phyloP scores from a whole-genome alignment of 192 early-diverging fungal species.

The Linnemannia exigua region DNA sequence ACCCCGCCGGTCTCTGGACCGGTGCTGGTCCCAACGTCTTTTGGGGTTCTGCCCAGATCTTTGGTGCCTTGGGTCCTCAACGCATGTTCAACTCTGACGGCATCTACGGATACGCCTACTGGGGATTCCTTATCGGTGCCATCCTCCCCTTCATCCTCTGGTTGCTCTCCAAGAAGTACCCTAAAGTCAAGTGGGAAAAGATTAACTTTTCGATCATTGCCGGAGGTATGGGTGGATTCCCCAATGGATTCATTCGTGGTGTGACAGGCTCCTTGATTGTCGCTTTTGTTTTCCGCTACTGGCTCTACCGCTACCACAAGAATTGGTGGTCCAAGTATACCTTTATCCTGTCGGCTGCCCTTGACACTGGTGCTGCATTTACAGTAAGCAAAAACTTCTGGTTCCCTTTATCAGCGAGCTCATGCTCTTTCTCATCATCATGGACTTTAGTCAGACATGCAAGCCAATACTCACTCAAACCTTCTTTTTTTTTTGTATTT shows the following conservation, averaged over 20 bases:
- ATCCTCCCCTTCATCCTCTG: conserved; percentile 69
- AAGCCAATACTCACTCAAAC: too few relatives aligned
- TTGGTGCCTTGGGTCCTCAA: conserved; percentile 79
- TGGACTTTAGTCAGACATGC: too few relatives aligned
- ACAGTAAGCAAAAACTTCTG: conserved; percentile 15
- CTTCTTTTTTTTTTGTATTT: too few relatives aligned
- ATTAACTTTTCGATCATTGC: conserved; percentile 67
- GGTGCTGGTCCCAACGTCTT: conserved; percentile 64
- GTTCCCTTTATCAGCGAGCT: too few relatives aligned
- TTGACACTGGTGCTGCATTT: conserved; percentile 70
- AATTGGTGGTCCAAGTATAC: conserved; percentile 75
- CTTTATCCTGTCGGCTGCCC: conserved; percentile 73
- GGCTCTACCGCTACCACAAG: conserved; percentile 61
- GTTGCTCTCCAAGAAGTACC: conserved; percentile 65
- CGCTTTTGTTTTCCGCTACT: conserved; percentile 64
- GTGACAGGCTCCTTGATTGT: conserved; percentile 15
- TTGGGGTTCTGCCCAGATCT: conserved; percentile 77
- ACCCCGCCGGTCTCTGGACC: conserved; percentile 62
- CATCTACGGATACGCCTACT: conserved; percentile 54
- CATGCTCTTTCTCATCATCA: too few relatives aligned
- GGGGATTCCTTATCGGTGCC: conserved; percentile 62
- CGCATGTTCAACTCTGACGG: conserved; percentile 67
- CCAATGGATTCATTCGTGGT: conserved; percentile 59
- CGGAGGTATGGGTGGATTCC: conserved; percentile 59
- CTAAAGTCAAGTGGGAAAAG: conserved; percentile 49